Conservation (phyloP, 23 red algal species). For the Gracilaria domingensis region DNA sequence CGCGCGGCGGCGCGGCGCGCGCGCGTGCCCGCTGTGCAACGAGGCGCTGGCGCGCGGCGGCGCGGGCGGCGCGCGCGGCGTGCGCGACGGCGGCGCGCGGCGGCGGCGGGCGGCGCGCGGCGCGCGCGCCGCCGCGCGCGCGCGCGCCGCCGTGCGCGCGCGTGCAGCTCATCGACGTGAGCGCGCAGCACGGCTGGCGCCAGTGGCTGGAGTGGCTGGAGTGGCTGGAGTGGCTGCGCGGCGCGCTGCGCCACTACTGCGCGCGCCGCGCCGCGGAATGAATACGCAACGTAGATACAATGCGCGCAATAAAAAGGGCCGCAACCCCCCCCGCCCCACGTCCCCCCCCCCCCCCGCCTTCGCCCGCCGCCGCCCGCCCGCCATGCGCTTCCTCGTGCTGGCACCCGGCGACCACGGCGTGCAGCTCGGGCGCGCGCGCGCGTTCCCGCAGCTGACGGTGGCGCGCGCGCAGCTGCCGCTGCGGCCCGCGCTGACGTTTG, state of each 20-base stretch:
- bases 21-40: slow-evolving; percentile 1
- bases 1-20: background rate
- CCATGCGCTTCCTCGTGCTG: slow-evolving; percentile 24
- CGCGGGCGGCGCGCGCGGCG: too few species aligned
- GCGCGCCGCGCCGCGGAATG: background rate
- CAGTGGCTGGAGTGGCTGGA: too few species aligned
- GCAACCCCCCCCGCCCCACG: background rate
- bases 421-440: slow-evolving; percentile 5
- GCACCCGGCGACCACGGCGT: background rate
- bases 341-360: background rate
- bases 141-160: slow-evolving; percentile 10
- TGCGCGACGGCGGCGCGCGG: too few species aligned
- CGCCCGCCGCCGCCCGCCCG: background rate
- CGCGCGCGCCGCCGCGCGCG: background rate
- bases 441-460: background rate
- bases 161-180: slow-evolving; percentile 61
- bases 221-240: slow-evolving; percentile 47
- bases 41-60: background rate
- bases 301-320: background rate
- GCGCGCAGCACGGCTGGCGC: slow-evolving; percentile 44
- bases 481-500: slow-evolving; percentile 27
- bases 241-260: slow-evolving; percentile 40
- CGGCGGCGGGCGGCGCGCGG: too few species aligned
- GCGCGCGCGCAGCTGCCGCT: background rate
- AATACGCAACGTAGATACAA: too few species aligned